These are phyloP conservation scores for Erythrophleum fordii DNA, from an alignment of 306 rosid species.

Conservation along the genomic window DNA sequence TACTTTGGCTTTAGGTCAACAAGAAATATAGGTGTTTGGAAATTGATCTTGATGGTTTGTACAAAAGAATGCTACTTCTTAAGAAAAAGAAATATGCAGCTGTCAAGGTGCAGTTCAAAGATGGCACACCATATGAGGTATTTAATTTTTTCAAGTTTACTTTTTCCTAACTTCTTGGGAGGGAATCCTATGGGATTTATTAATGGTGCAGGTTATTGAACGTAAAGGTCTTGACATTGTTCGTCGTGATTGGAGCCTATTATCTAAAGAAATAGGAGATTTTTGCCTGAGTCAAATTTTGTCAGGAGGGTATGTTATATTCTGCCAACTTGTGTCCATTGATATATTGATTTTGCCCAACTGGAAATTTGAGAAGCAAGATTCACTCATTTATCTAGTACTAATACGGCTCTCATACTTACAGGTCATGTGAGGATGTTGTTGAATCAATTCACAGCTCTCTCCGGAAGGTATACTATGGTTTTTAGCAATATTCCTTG, in stretches of 20 bases:
- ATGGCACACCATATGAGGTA: conserved; percentile 84
- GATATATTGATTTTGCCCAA: conserved; percentile 16
- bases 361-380: conserved; percentile 24
- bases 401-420: conserved; percentile 28
- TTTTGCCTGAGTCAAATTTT: conserved; percentile 90
- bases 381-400: conserved; percentile 32
- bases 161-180: conserved; percentile 29
- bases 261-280: conserved; percentile 94
- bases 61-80: conserved; percentile 96
- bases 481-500: conserved; percentile 31
- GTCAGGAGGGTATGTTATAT: conserved; percentile 83
- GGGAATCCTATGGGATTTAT: conserved; percentile 29
- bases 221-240: conserved; percentile 99
- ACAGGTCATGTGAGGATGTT: conserved; percentile 94
- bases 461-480: conserved; percentile 69
- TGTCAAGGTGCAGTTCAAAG: conserved; percentile 77
- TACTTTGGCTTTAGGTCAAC: conserved; percentile 69
- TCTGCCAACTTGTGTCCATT: neutral
- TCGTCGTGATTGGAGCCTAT: conserved; percentile 95
- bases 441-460: conserved; percentile 90
- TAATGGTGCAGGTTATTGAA: conserved; percentile 73
- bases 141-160: neutral
- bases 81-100: conserved; percentile 99
- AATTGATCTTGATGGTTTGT: conserved; percentile 95
- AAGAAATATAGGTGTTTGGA: conserved; percentile 89